Evolutionary conservation across 257 asterid genomes (phyloP).

Genomic region (Solanum phureja): DNA sequence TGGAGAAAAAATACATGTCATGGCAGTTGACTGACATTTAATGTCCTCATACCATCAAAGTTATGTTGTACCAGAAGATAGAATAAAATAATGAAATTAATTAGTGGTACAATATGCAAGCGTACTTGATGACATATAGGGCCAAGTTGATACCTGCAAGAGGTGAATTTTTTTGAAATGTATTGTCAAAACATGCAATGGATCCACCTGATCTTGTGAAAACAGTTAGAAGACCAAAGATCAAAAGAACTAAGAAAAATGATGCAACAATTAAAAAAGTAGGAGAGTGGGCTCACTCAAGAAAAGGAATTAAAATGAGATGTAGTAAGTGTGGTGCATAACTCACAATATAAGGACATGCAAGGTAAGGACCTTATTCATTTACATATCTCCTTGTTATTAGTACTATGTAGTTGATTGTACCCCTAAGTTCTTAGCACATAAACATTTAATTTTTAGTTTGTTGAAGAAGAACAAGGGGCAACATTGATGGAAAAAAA

Average conservation of each 20-base stretch:
- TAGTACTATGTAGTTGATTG: too few species aligned
- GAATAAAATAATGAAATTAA: not conserved
- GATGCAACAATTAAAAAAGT: not conserved
- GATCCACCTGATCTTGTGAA: not conserved
- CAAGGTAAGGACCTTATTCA: not conserved
- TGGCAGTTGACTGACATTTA: not conserved
- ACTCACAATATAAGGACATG: not conserved
- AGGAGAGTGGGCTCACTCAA: not conserved
- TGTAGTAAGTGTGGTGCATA: not conserved
- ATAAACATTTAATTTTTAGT: not conserved
- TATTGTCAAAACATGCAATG: not conserved
- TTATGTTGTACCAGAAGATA: too few species aligned
- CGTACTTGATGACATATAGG: not conserved
- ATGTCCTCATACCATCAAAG: not conserved
- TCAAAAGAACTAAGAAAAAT: not conserved
- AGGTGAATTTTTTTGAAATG: not conserved
- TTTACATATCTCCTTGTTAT: too few species aligned
- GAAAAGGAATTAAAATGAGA: not conserved
- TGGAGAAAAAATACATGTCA: not conserved
- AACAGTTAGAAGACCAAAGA: not conserved
- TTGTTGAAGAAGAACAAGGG: not conserved
- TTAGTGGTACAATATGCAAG: not conserved
- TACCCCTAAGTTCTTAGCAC: not conserved
- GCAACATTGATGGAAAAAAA: not conserved
- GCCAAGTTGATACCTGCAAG: not conserved